These are phyloP conservation scores for Blastobotrys peoriensis DNA, from an alignment of 805 yeast species.

Conservation along the genomic window DNA sequence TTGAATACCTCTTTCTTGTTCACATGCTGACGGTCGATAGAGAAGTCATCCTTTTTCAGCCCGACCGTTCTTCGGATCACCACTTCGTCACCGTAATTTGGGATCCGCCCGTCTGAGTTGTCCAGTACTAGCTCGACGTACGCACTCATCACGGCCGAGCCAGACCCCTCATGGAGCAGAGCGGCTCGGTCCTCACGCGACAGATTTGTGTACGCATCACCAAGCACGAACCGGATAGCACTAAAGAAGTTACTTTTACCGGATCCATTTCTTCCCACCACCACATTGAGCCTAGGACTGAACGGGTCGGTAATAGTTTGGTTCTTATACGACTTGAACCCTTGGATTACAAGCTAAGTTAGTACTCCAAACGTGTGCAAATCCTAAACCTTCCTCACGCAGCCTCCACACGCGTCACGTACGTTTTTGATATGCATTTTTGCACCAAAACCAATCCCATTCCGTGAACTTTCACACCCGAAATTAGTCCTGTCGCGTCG, in stretches of 20 bases:
- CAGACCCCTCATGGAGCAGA: slow-evolving; percentile 80
- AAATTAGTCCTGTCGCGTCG: too few relatives aligned
- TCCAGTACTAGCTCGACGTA: slow-evolving; percentile 87
- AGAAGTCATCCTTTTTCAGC: slow-evolving; percentile 86
- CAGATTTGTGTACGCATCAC: slow-evolving; percentile 85
- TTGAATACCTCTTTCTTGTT: slow-evolving; percentile 77
- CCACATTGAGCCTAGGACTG: slow-evolving; percentile 78
- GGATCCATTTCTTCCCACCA: slow-evolving; percentile 89
- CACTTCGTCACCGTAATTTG: slow-evolving; percentile 61
- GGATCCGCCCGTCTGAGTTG: slow-evolving; percentile 70
- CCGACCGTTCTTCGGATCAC: slow-evolving; percentile 84
- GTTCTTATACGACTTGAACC: slow-evolving; percentile 88
- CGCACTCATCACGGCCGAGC: slow-evolving; percentile 76
- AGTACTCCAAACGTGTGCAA: too few relatives aligned
- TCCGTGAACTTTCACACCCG: too few relatives aligned
- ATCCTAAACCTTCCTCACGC: too few relatives aligned
- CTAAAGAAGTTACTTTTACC: slow-evolving; percentile 95
- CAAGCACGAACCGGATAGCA: slow-evolving; percentile 85
- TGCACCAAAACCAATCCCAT: too few relatives aligned
- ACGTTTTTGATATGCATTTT: background rate
- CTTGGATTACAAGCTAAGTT: slow-evolving; percentile 73
- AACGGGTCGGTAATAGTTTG: slow-evolving; percentile 70
- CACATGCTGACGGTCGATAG: slow-evolving; percentile 72
- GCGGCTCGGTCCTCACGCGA: slow-evolving; percentile 76
- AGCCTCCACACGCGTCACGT: too few relatives aligned